These are phyloP conservation scores for Sugiyamaella valdiviana DNA, from an alignment of 805 yeast genomes.

Conservation along the genomic window DNA sequence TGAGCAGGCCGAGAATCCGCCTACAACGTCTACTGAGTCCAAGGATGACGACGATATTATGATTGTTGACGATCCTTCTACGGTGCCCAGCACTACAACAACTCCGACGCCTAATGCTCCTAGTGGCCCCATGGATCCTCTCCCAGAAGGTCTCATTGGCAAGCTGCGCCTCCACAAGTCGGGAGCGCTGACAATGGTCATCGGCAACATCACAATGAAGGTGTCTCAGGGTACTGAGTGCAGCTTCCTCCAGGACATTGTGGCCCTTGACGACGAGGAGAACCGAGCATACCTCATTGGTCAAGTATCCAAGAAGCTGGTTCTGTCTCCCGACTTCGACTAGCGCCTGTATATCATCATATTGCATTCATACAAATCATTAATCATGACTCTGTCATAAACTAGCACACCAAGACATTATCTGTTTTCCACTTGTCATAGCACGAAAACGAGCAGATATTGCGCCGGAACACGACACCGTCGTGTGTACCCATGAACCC, in stretches of 20 bases:
- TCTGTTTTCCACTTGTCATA: slow-evolving; percentile 17
- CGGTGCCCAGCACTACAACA: slow-evolving; percentile 2
- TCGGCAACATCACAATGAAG: slow-evolving; percentile 66
- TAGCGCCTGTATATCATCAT: not conserved
- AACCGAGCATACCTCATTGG: slow-evolving; percentile 48
- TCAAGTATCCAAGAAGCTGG: slow-evolving; percentile 47
- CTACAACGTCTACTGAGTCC: slow-evolving; percentile 3
- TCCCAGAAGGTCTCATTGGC: slow-evolving; percentile 61
- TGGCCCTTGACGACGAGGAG: slow-evolving; percentile 44
- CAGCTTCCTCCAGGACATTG: slow-evolving; percentile 67
- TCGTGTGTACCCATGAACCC: slow-evolving; percentile 8
- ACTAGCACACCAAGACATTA: no score
- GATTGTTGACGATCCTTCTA: slow-evolving; percentile 9
- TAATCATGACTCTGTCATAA: no score
- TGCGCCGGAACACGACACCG: slow-evolving; percentile 8
- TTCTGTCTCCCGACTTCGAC: slow-evolving; percentile 47
- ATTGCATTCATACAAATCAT: not conserved
- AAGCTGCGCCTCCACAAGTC: slow-evolving; percentile 71
- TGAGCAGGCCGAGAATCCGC: no score
- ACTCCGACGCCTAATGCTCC: not conserved
- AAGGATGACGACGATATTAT: slow-evolving; percentile 17
- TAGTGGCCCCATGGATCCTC: not conserved
- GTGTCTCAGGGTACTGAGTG: slow-evolving; percentile 66
- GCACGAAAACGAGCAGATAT: slow-evolving; percentile 13
- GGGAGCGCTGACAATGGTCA: slow-evolving; percentile 67